phyloP scores from a whole-genome alignment of 352 stramenopile species.

The Elongisporangium prolatum region DNA sequence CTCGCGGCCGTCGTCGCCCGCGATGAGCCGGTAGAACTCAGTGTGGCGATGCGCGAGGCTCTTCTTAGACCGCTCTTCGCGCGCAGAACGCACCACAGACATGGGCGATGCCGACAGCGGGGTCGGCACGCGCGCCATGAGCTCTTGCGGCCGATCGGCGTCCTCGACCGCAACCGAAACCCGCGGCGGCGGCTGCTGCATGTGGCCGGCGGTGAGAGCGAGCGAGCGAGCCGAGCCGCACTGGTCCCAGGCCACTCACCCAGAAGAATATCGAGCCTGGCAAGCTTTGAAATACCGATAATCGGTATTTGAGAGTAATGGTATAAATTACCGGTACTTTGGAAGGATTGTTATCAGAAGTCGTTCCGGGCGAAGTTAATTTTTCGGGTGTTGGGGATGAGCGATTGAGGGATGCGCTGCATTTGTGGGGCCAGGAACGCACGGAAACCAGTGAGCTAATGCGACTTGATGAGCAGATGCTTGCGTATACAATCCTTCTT shows the following conservation, averaged over 20 bases:
- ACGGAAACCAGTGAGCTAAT: not conserved
- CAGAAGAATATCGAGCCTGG: not conserved
- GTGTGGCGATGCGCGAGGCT: conserved; percentile 40
- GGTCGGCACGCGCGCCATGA: not conserved
- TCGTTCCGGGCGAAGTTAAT: not conserved
- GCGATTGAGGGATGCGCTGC: too few species aligned
- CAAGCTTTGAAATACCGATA: not conserved
- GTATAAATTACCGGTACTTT: not conserved
- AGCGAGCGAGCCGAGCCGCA: not conserved
- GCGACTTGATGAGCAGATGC: not conserved
- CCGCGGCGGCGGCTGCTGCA: not conserved
- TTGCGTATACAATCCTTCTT: not conserved
- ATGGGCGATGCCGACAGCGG: not conserved
- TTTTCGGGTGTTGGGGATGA: not conserved
- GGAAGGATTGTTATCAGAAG: not conserved
- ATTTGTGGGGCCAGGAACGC: not conserved
- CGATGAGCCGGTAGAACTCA: conserved; percentile 13
- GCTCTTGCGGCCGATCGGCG: not conserved
- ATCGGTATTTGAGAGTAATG: too few species aligned
- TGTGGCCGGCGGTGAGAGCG: not conserved
- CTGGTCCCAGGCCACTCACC: not conserved
- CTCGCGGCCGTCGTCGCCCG: conserved; percentile 22
- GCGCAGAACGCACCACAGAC: not conserved
- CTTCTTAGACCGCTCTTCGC: conserved; percentile 26
- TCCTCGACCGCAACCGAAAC: not conserved